A percentile compares a stretch with the other conserved stretches of the same genome.
phyloP scores from a whole-genome alignment of 495 filamentous ascomycete genomes.

The Stereocaulon alpinum region DNA sequence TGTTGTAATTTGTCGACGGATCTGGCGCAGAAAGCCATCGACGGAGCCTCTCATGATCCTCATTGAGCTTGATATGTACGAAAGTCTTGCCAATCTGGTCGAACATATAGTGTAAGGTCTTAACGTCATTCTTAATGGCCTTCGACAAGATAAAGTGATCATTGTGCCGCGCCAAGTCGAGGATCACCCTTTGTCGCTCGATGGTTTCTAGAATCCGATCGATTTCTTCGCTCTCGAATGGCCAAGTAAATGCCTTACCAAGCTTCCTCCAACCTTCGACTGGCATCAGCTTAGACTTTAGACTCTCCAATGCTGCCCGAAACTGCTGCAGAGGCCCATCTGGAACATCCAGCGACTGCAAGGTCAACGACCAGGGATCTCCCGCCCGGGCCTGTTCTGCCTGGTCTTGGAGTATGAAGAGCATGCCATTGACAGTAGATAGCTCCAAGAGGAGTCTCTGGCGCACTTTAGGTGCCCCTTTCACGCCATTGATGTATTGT shows the following conservation, averaged over 20 bases:
- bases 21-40: constrained; percentile 9
- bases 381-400: neutral
- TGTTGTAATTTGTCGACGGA: constrained; percentile 6
- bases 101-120: neutral
- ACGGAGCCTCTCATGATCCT: neutral
- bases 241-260: constrained; percentile 1
- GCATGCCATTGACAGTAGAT: neutral
- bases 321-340: constrained; percentile 9
- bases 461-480: neutral
- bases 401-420: neutral
- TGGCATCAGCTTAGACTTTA: neutral
- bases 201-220: neutral
- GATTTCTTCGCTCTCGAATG: constrained; percentile 7
- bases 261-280: neutral
- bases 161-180: neutral
- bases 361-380: neutral
- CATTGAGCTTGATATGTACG: neutral
- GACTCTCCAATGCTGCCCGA: neutral
- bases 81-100: neutral
- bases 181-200: neutral
- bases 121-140: neutral
- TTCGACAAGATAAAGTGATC: neutral
- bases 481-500: neutral
- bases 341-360: neutral
- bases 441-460: neutral